A percentile compares a stretch with the other conserved stretches of the same genome.
phyloP scores from a whole-genome alignment of 331 rosid species.

The Malus hybrid region DNA sequence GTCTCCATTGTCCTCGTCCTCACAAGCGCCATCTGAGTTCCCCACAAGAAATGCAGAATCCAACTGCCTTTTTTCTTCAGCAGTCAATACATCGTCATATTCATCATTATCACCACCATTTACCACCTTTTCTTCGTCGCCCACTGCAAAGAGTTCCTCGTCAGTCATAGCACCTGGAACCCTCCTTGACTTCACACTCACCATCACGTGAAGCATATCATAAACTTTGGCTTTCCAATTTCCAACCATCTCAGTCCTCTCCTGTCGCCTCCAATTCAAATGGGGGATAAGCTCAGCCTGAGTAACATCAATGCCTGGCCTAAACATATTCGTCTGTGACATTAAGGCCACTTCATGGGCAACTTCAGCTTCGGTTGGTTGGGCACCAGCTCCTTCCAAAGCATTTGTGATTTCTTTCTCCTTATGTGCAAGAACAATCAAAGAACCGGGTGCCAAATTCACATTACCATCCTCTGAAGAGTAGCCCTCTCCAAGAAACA shows the following conservation, averaged over 20 bases:
- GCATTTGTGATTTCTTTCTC: conserved; percentile 96
- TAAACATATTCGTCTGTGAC: conserved; percentile 94
- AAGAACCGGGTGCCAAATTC: conserved; percentile 69
- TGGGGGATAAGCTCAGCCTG: conserved; percentile 96
- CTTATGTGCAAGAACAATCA: conserved; percentile 90
- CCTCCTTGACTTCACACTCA: conserved; percentile 94
- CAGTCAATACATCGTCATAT: conserved; percentile 87
- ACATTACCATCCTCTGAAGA: conserved; percentile 70
- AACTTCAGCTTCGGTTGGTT: conserved; percentile 92
- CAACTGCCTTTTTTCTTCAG: conserved; percentile 88
- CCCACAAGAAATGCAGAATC: conserved; percentile 80
- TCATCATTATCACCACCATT: conserved; percentile 79
- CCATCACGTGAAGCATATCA: conserved; percentile 98
- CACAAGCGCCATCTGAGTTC: conserved; percentile 56
- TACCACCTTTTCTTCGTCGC: conserved; percentile 66
- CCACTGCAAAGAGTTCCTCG: conserved; percentile 90
- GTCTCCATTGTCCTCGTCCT: conserved; percentile 68
- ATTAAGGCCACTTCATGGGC: conserved; percentile 90
- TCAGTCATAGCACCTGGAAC: conserved; percentile 99
- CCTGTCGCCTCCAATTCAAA: conserved; percentile 97
- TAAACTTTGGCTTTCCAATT: conserved; percentile 93
- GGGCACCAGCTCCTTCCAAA: conserved; percentile 96
- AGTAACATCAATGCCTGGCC: conserved; percentile 97
- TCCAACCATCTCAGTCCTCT: conserved; percentile 93
- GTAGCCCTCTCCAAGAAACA: conserved; percentile 96